Evolutionary conservation across 257 asterid genomes (phyloP), one percentile per base, ranked within the genome.

Genomic region (Penstemon barbatus): DNA sequence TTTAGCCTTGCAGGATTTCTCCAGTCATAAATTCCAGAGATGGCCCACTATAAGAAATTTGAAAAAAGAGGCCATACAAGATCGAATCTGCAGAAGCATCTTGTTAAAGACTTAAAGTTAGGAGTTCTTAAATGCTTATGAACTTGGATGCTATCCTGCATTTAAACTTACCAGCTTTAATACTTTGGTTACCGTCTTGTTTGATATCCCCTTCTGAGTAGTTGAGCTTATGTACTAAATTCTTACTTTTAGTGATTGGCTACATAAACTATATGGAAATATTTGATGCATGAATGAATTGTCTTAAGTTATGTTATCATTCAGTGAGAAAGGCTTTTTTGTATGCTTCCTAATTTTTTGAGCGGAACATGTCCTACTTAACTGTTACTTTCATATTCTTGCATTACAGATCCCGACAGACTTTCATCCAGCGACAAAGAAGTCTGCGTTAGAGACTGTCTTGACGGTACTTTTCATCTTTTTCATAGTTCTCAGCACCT

Each of bases 371-470:
- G 38, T 53, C 40, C 52, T 15, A 15, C 18, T 15, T 15, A 15
- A 15, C 0, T 15, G 18, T 15, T 15, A 58, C 70, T 59, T 62
- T 50, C 77, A 65, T 61, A 13, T 57, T 75, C 65, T 62, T 69
- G 63, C 70, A 38, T 72, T 83, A 65, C 97, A 94, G 97, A 94
- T 94, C 75, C 99, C 99, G 41, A 82, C 92, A 11, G 99, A 84
- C 79, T 56, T 89, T 76, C 99, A 94, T 81, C 96, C 96, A 54
- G 77, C 77, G n/a, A 91, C 97, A 10, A 83, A 89, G 37, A 94
- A 86, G 71, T 85, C 97, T 75, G 71, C 99, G 71, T 66, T 94
- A 80, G 97, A 94, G 84, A 94, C 99, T 48, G 99, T 94, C 73
- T 84, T 94, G 83, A 94, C 97, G 89, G 99, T 94, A 89, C 1